Evolutionary conservation across 352 stramenopile species (phyloP).

Genomic region (Aphanomyces astaci): DNA sequence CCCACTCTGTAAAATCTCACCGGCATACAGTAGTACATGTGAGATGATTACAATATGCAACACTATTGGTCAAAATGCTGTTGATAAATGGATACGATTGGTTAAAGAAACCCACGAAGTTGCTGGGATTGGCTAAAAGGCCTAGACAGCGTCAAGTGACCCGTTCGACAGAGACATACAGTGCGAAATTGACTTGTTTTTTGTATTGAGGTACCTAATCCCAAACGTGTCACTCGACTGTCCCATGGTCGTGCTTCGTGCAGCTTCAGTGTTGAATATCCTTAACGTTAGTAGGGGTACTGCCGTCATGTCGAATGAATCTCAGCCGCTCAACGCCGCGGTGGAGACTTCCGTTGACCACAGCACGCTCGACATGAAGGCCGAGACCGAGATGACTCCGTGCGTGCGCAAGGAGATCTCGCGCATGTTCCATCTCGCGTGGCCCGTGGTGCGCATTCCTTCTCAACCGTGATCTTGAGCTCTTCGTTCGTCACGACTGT

Average conservation of each 20-base stretch:
- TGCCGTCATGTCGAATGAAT: not conserved
- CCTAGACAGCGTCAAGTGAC: not conserved
- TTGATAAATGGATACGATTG: not conserved
- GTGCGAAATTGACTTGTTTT: no score
- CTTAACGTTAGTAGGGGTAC: no score
- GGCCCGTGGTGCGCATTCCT: conserved; percentile 19
- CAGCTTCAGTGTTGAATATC: not conserved
- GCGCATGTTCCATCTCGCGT: conserved; percentile 22
- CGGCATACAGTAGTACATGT: no score
- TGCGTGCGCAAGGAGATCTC: not conserved
- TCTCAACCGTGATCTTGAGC: no score
- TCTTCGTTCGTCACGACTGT: not conserved
- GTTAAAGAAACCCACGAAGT: not conserved
- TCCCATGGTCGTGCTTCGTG: not conserved
- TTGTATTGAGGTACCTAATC: not conserved
- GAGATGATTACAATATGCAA: not conserved
- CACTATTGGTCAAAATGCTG: not conserved
- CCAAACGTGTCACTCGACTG: not conserved
- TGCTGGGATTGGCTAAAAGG: not conserved
- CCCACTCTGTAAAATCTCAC: no score
- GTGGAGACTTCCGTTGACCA: not conserved
- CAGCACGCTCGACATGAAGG: conserved; percentile 16
- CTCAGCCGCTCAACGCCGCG: not conserved
- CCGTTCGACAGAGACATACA: not conserved
- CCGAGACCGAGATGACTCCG: conserved; percentile 9